Evolutionary conservation across 768 basidiomycete genomes (phyloP), one percentile per base, ranked within the genome.

Genomic region (Termitomyces sp.): DNA sequence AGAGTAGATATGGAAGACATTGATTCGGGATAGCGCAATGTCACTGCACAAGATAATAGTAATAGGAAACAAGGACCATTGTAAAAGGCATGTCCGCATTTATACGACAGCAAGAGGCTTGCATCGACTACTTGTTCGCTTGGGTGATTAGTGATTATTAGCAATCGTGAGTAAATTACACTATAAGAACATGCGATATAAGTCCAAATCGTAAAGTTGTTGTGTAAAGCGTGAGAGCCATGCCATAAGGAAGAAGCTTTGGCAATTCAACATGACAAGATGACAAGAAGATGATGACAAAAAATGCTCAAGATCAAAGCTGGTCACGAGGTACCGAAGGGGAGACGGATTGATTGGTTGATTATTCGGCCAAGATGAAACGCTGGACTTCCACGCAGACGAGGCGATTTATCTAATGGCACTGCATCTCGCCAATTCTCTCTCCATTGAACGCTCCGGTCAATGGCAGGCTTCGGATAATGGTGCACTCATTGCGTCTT

Each of bases 1-100:
- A 73, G 67, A 38, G 63, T n/a, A 33, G 58, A 44, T 18, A 30
- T 40, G n/a, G 62, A 50, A n/a, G 36, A n/a, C 53, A 53, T 53
- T 40, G 13, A 26, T 32, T 12, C 20, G 30, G 40, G 32, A 44
- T 30, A n/a, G 4, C 8, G 20, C 32, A 40, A 14, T 20, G 9
- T 1, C 8, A 13, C 16, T 16, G 26, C 26, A 30, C 9, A n/a
- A 24, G 28, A 30, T 18, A 18, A 46, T 16, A 18, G 12, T 26
- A 16, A 26, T 18, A 28, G 28, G 18, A 8, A 18, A 6, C 18
- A 18, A 30, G 28, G 8, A 47, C 4, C 28, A 26, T 46, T 8
- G 26, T 8, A 9, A 46, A 46, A 2, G 16, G 26, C 6, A 45
- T 47, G 46, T 7, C 9, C 18, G 28, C 22, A 30, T 47, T 47